A percentile compares a stretch with the other conserved stretches of the same genome.
Evolutionary conservation across 2,329 filamentous ascomycete genomes (phyloP).

Genomic region (Alternaria sp.): DNA sequence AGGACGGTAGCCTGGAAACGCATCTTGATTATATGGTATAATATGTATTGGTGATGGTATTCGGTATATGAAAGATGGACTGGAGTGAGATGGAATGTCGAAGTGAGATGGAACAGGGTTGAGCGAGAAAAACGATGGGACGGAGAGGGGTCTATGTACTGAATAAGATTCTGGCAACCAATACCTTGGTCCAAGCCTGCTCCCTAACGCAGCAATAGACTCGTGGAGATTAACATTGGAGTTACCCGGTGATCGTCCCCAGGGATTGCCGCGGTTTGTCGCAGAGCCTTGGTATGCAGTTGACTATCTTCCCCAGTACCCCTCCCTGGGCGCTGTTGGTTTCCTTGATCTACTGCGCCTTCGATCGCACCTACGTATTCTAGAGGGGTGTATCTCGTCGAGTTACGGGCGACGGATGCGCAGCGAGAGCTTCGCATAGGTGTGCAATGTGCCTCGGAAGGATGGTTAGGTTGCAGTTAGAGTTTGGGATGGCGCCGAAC

Average conservation of each 20-base stretch:
- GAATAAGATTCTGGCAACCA: background rate
- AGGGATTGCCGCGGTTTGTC: background rate
- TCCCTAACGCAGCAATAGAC: background rate
- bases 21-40: conserved; percentile 27
- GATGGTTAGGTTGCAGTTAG: background rate
- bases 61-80: background rate
- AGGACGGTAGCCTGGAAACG: conserved; percentile 35
- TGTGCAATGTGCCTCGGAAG: background rate
- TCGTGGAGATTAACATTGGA: conserved; percentile 1
- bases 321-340: background rate
- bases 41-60: background rate
- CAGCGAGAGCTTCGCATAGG: background rate
- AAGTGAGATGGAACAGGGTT: background rate
- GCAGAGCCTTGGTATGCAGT: background rate
- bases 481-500: background rate
- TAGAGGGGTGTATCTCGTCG: background rate
- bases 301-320: background rate
- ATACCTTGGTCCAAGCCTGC: background rate
- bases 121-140: background rate
- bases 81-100: background rate
- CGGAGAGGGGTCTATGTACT: background rate
- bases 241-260: background rate
- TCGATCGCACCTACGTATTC: background rate
- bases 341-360: background rate
- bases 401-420: background rate